These are phyloP conservation scores for Pichia manshurica DNA, from an alignment of 805 yeast species.

Conservation along the genomic window DNA sequence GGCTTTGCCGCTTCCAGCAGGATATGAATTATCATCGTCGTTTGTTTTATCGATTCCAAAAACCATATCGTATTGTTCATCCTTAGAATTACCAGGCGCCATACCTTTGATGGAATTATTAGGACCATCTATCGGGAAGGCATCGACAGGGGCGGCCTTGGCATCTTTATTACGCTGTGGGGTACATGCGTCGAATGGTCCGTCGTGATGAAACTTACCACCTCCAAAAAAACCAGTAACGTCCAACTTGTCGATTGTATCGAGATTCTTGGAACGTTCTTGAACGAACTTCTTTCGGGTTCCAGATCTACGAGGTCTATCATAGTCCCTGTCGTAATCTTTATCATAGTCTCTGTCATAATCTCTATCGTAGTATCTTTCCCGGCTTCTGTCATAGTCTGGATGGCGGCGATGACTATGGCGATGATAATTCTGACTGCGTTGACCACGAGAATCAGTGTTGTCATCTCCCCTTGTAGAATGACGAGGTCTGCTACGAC, in stretches of 20 bases:
- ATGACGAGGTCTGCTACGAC: not conserved
- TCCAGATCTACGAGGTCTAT: slow-evolving; percentile 23
- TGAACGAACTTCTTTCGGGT: slow-evolving; percentile 36
- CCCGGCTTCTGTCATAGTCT: slow-evolving; percentile 15
- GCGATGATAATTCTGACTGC: slow-evolving; percentile 13
- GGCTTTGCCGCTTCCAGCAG: slow-evolving; percentile 16
- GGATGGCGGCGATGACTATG: slow-evolving; percentile 15
- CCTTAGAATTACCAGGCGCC: slow-evolving; percentile 48
- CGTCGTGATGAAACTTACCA: slow-evolving; percentile 95
- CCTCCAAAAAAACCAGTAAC: slow-evolving; percentile 93
- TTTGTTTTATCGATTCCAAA: slow-evolving; percentile 57
- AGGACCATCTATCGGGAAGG: slow-evolving; percentile 95
- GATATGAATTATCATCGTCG: slow-evolving; percentile 40
- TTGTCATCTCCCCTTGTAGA: not conserved
- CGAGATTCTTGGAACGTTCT: slow-evolving; percentile 67
- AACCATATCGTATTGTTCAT: slow-evolving; percentile 63
- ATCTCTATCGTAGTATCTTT: slow-evolving; percentile 4
- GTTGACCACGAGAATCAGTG: slow-evolving; percentile 5
- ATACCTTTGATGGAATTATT: slow-evolving; percentile 76
- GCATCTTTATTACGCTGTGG: slow-evolving; percentile 84
- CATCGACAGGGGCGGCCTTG: slow-evolving; percentile 83
- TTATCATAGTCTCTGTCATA: slow-evolving; percentile 13
- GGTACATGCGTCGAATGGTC: slow-evolving; percentile 97
- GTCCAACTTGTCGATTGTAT: slow-evolving; percentile 90
- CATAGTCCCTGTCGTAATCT: slow-evolving; percentile 13